Evolutionary conservation across 192 early-diverging fungal species (phyloP).

Genomic region (Mortierella antarctica): DNA sequence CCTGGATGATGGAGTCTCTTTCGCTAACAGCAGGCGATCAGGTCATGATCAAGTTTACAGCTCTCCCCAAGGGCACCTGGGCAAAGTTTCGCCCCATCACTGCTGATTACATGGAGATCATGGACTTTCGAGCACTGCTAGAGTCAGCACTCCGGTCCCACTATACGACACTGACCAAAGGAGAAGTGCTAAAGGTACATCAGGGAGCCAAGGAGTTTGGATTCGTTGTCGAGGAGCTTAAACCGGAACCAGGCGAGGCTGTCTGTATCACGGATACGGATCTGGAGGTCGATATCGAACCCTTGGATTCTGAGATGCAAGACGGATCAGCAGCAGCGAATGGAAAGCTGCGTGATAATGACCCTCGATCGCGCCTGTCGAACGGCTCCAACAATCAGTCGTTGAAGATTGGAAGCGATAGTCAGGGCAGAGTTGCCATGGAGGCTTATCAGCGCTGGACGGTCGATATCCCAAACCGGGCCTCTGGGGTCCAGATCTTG

Average conservation of each 20-base stretch:
- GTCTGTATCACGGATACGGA: slow-evolving; percentile 84
- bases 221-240: slow-evolving; percentile 75
- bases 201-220: slow-evolving; percentile 56
- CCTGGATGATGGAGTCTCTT: slow-evolving; percentile 63
- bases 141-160: slow-evolving; percentile 74
- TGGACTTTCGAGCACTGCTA: slow-evolving; percentile 70
- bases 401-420: slow-evolving; percentile 29
- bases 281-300: slow-evolving; percentile 81
- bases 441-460: slow-evolving; percentile 39
- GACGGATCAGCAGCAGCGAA: not conserved
- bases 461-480: slow-evolving; percentile 28
- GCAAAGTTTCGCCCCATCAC: slow-evolving; percentile 70
- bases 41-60: slow-evolving; percentile 65
- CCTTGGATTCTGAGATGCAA: slow-evolving; percentile 43
- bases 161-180: slow-evolving; percentile 75
- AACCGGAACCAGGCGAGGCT: slow-evolving; percentile 65
- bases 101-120: slow-evolving; percentile 62
- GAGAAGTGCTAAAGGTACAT: slow-evolving; percentile 68
- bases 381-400: not conserved
- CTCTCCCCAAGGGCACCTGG: slow-evolving; percentile 73
- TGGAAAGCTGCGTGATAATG: not conserved
- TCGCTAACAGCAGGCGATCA: slow-evolving; percentile 55
- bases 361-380: slow-evolving; percentile 15
- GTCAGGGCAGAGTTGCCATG: slow-evolving; percentile 17
- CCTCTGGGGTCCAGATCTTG: slow-evolving; percentile 27